Conservation (phyloP, 768 basidiomycete genomes). For the Tulasnella sp. region DNA sequence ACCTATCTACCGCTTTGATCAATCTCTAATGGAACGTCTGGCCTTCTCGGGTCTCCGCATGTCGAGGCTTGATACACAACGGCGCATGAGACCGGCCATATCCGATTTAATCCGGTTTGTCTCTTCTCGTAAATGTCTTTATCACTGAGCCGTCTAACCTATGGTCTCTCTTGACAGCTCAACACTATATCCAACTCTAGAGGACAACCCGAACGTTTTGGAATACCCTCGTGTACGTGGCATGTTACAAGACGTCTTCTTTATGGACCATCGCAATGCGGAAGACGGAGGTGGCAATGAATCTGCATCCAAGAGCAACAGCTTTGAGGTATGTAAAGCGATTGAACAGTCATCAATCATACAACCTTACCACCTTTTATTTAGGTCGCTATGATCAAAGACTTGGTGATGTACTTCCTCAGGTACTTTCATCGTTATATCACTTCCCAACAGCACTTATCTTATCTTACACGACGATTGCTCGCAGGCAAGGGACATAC, state of each 20-base stretch:
- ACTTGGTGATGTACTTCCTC: slow-evolving; percentile 43
- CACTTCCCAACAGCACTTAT: not conserved
- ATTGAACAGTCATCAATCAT: not conserved
- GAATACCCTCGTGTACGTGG: slow-evolving; percentile 49
- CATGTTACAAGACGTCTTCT: slow-evolving; percentile 52
- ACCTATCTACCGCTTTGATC: slow-evolving; percentile 51
- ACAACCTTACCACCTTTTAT: not conserved
- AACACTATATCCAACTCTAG: slow-evolving; percentile 49
- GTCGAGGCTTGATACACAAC: slow-evolving; percentile 60
- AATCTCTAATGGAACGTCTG: slow-evolving; percentile 67
- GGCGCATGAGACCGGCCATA: slow-evolving; percentile 64
- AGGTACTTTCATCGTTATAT: slow-evolving; percentile 25
- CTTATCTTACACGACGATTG: not conserved
- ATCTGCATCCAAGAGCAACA: slow-evolving; percentile 54
- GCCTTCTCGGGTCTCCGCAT: slow-evolving; percentile 44
- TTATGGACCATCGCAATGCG: slow-evolving; percentile 47
- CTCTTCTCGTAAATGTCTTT: not conserved
- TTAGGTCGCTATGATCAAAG: slow-evolving; percentile 38
- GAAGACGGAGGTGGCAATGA: slow-evolving; percentile 54
- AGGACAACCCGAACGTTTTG: slow-evolving; percentile 44
- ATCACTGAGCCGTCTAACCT: not conserved
- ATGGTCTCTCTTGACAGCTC: slow-evolving; percentile 27
- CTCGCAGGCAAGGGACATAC: slow-evolving; percentile 37
- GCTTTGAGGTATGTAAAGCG: slow-evolving; percentile 41
- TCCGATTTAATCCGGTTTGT: slow-evolving; percentile 46